Percentiles rank a stretch among this genome's conserved stretches.
Conservation (phyloP, 2,329 filamentous ascomycete species). For the Didymella arachidicola region DNA sequence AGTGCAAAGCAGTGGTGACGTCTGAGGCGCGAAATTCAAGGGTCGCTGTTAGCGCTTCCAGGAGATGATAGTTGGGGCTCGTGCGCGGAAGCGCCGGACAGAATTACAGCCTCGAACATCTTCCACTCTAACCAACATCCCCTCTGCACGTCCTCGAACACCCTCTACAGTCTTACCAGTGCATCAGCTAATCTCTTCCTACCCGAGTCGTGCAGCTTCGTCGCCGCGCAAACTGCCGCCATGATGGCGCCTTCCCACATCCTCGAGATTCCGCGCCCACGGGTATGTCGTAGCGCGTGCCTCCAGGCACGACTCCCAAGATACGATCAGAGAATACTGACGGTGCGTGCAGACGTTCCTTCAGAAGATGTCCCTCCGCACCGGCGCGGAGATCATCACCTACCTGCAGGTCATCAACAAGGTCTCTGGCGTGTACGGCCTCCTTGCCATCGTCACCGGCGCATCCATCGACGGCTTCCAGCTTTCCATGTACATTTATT, state of each 20-base stretch:
- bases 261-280: slow-evolving; percentile 51
- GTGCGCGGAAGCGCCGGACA: slow-evolving; percentile 25
- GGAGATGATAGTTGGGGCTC: slow-evolving; percentile 15
- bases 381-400: slow-evolving; percentile 84
- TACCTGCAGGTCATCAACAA: slow-evolving; percentile 90
- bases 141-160: slow-evolving; percentile 13
- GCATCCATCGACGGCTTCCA: slow-evolving; percentile 83
- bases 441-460: slow-evolving; percentile 88
- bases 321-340: slow-evolving; percentile 23
- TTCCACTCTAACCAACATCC: slow-evolving; percentile 11
- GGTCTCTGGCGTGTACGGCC: slow-evolving; percentile 86
- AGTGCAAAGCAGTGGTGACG: slow-evolving; percentile 2
- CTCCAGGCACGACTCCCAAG: slow-evolving; percentile 9
- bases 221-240: slow-evolving; percentile 17
- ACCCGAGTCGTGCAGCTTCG: neutral
- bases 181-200: slow-evolving; percentile 26
- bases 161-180: slow-evolving; percentile 24
- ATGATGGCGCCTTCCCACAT: slow-evolving; percentile 46
- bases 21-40: slow-evolving; percentile 10
- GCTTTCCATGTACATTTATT: slow-evolving; percentile 91
- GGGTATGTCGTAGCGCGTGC: slow-evolving; percentile 38
- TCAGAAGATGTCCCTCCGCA: slow-evolving; percentile 84
- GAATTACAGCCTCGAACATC: slow-evolving; percentile 18
- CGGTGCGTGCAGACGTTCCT: slow-evolving; percentile 72
- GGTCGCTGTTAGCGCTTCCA: neutral